phyloP scores from a whole-genome alignment of 2,329 filamentous ascomycete species.

The Hymenoscyphus linearis region DNA sequence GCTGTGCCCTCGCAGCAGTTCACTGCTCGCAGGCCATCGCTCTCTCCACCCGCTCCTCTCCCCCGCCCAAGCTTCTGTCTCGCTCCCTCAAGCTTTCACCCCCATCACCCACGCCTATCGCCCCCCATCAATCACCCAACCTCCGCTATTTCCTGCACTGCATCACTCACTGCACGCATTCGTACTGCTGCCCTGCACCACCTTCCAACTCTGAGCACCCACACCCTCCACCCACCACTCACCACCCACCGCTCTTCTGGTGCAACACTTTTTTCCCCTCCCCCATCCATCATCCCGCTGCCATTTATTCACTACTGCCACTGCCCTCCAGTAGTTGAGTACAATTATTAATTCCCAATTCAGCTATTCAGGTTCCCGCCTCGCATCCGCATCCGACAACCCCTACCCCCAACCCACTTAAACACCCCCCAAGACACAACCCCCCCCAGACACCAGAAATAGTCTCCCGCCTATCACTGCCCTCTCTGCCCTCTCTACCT shows the following conservation, averaged over 20 bases:
- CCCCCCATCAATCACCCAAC: constrained; percentile 10
- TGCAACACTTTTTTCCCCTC: constrained; percentile 26
- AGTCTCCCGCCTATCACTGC: background rate
- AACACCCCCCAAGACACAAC: background rate
- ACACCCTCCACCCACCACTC: constrained; percentile 15
- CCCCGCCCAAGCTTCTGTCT: background rate
- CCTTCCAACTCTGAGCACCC: background rate
- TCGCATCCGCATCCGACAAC: constrained; percentile 1
- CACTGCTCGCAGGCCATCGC: background rate
- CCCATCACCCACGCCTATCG: constrained; percentile 11
- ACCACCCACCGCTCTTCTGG: constrained; percentile 13
- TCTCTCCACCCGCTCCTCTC: background rate
- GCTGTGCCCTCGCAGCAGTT: too few species aligned
- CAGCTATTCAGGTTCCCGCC: constrained; percentile 21
- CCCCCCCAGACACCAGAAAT: constrained; percentile 1
- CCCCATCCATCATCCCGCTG: constrained; percentile 30
- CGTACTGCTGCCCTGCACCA: background rate
- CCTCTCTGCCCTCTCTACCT: too few species aligned
- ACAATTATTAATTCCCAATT: constrained; percentile 29
- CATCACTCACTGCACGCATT: too few species aligned
- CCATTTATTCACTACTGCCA: background rate
- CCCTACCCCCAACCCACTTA: background rate
- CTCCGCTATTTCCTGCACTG: constrained; percentile 12
- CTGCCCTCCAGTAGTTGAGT: too few species aligned
- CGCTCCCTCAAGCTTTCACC: background rate